Evolutionary conservation across 2,329 filamentous ascomycete genomes (phyloP), one percentile per base, ranked within the genome.

Genomic region (Fusarium incarnatum): DNA sequence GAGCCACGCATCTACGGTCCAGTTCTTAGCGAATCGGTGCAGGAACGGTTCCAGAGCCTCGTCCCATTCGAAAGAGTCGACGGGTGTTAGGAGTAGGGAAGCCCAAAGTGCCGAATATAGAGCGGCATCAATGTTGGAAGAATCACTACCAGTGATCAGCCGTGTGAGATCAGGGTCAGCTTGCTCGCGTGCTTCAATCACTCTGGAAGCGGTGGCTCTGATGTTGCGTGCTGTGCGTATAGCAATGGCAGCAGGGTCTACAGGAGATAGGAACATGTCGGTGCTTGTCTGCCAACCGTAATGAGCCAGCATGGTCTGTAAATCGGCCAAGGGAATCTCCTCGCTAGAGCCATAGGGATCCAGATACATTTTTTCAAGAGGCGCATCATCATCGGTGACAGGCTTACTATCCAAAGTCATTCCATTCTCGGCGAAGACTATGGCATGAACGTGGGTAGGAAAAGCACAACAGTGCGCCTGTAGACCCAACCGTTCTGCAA

Each of bases 371-470:
- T 84, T 73, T 47, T 77, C 72, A 15, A 68, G 62, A 7, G 71
- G 61, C 16, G 83, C 81, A 49, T 84, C 79, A 2, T 84, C 78
- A 15, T 77, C 73, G 10, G 78, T 73, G 9, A 81, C 61, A 27
- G 73, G 73, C 15, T 72, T 71, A 22, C 82, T 88, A 76, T 94
- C 87, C 52, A 94, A 80, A 32, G 89, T 88, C 72, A 87, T 79
- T 4, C 88, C 88, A 1, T 82, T 77, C 0, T 86, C 85, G 8
- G 92, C 87, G 53, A 87, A 84, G 15, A 98, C 88, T 55, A 97
- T 89, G 20, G 89, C 92, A 76, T 97, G 91, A 16, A 97, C 93
- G 77, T 98, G 94, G 69, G 89, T 92, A 6, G 95, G 94, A 75
- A 95, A 92, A 45, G 91, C 90, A 72, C 92, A 95, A 56, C 92